Base-by-base conservation (phyloP, 164 flowering plant genomes). In the Macadamia tetraphylla region DNA sequence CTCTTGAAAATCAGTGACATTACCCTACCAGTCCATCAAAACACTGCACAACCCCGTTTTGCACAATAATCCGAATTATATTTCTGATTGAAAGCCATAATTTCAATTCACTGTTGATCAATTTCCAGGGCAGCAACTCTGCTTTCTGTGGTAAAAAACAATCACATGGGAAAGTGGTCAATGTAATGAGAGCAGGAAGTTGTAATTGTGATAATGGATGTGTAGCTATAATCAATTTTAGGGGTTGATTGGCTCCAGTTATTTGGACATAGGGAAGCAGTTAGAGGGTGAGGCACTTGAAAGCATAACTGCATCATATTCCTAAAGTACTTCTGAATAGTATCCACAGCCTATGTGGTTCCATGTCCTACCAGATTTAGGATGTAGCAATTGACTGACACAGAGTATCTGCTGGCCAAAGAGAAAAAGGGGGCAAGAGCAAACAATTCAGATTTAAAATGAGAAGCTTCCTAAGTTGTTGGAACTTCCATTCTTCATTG, bases 221-320 rank as follows among this genome's bases (percentile, higher is more conserved):
- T 59, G 66, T 80, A 58, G 82, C 81, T 63, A 85, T 55, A 64
- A 90, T 62, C 53, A 92, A 80, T 53, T 69, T 73, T 58, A 82
- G 64, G 18, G 96, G 98, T 72, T 90, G 98, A 60, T 81, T 91
- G 69, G 94, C 94, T 64, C 83, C 85, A 17, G 83, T 77, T 94
- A 94, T 67, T 80, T 73, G 32, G 96, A 90, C 9, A 69, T 13
- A 29, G 80, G 81, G 67, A 80, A 51, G 23, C 23, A 23, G 0
- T 23, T 23, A 0, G 79, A 74, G 8, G 62, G 73, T 40, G 81
- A 73, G 17, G 84, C 49, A 13, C 84, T 70, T 68, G 94, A 85
- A 64, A 80, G 58, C 56, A 90, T 78, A 53, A 92, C 58, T 30
- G 89, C 92, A 70, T 92, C 94, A 55, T 88, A 80, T 73, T 90